Conservation (phyloP, 768 basidiomycete species). For the Naganishia vaughanmartiniae region DNA sequence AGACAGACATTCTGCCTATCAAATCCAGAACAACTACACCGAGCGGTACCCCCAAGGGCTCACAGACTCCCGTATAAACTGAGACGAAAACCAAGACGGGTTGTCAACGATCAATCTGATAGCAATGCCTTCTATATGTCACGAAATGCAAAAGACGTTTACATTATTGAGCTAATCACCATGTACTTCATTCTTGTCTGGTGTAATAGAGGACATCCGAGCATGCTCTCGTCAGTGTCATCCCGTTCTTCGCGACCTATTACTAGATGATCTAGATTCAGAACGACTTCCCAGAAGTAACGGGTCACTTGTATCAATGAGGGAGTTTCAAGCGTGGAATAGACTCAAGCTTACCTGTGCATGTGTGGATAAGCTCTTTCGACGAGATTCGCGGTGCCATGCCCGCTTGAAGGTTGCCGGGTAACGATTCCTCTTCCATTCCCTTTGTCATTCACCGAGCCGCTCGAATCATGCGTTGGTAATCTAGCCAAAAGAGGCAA, state of each 20-base stretch:
- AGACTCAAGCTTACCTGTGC: not conserved
- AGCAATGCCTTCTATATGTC: not conserved
- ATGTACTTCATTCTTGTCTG: no score
- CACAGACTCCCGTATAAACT: not conserved
- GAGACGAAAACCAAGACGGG: no score
- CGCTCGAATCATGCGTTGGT: not conserved
- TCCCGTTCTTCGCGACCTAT: not conserved
- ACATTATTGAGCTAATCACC: not conserved
- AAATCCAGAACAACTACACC: slow-evolving; percentile 22
- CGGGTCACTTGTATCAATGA: not conserved
- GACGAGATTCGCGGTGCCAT: not conserved
- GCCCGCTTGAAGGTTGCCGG: not conserved
- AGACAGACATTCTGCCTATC: slow-evolving; percentile 59
- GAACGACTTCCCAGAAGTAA: not conserved
- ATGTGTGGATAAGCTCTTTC: not conserved
- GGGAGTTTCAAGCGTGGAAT: not conserved
- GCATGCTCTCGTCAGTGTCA: not conserved
- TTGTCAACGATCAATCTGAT: no score
- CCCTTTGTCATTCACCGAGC: not conserved
- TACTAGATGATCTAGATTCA: slow-evolving; percentile 8
- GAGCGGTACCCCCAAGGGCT: slow-evolving; percentile 1
- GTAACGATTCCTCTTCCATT: not conserved
- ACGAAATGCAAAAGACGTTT: not conserved
- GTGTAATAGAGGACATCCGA: no score
- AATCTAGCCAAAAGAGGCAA: not conserved